Conservation (phyloP, 345 rosid species). For the Camelina hispida region DNA sequence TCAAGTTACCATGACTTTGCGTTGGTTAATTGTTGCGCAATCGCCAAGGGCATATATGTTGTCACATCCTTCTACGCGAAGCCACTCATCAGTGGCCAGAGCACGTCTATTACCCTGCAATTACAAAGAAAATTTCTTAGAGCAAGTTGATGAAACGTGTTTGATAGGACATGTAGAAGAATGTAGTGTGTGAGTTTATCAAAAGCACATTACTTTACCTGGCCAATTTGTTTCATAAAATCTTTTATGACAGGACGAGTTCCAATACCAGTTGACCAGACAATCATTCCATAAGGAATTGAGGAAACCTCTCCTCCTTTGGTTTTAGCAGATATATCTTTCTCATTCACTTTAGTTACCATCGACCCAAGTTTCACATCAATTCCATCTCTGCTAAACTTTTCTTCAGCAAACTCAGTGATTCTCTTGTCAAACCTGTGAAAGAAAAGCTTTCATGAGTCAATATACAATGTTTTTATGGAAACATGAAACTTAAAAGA, state of each 20-base stretch:
- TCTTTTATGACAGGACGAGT: constrained; percentile 80
- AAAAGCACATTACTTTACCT: constrained; percentile 56
- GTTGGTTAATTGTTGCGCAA: constrained; percentile 97
- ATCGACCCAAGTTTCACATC: constrained; percentile 91
- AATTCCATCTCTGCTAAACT: constrained; percentile 88
- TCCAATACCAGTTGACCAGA: constrained; percentile 99
- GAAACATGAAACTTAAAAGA: background rate
- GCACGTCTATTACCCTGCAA: constrained; percentile 83
- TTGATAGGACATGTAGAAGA: background rate
- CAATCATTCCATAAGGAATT: constrained; percentile 92
- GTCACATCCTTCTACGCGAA: constrained; percentile 78
- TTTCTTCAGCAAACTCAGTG: constrained; percentile 90
- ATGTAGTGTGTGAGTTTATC: constrained; percentile 18
- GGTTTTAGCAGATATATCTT: constrained; percentile 81
- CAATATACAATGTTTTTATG: constrained; percentile 12
- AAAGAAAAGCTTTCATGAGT: constrained; percentile 7
- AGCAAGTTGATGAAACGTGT: background rate
- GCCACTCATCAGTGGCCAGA: constrained; percentile 97
- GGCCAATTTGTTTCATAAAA: constrained; percentile 93
- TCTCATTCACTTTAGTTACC: constrained; percentile 80
- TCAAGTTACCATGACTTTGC: constrained; percentile 86
- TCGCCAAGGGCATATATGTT: constrained; percentile 91
- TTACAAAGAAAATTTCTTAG: constrained; percentile 2
- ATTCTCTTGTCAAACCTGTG: constrained; percentile 99
- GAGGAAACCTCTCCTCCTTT: constrained; percentile 63